phyloP scores from a whole-genome alignment of 2,329 filamentous ascomycete species.

The Acephala macrosclerotiorum region DNA sequence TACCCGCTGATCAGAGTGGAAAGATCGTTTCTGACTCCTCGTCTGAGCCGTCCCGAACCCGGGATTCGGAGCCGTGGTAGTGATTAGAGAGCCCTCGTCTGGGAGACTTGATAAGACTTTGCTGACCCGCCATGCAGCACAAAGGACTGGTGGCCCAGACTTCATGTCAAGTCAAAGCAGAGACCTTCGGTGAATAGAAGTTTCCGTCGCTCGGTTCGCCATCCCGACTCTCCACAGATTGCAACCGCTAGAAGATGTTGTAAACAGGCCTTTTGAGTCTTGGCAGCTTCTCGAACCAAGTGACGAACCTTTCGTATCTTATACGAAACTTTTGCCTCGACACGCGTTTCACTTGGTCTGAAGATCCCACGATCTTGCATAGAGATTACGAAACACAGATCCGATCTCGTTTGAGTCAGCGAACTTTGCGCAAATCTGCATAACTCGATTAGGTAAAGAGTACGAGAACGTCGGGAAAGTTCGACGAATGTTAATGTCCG shows the following conservation, averaged over 20 bases:
- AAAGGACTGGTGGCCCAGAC: neutral
- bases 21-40: too few relatives aligned
- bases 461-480: neutral
- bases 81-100: neutral
- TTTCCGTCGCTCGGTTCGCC: neutral
- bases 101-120: neutral
- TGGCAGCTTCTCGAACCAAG: neutral
- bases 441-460: neutral
- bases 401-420: neutral
- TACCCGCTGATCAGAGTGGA: too few relatives aligned
- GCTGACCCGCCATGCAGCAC: neutral
- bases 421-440: neutral
- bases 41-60: too few relatives aligned
- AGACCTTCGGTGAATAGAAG: neutral
- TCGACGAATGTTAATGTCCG: neutral
- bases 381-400: neutral
- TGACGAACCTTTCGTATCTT: neutral
- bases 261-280: neutral
- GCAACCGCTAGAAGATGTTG: neutral
- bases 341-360: neutral
- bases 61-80: neutral
- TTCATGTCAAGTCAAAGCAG: neutral
- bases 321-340: neutral
- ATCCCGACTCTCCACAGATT: neutral
- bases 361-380: neutral